Evolutionary conservation across 2,329 filamentous ascomycete species (phyloP).

Genomic region (Nannizzia gypsea): DNA sequence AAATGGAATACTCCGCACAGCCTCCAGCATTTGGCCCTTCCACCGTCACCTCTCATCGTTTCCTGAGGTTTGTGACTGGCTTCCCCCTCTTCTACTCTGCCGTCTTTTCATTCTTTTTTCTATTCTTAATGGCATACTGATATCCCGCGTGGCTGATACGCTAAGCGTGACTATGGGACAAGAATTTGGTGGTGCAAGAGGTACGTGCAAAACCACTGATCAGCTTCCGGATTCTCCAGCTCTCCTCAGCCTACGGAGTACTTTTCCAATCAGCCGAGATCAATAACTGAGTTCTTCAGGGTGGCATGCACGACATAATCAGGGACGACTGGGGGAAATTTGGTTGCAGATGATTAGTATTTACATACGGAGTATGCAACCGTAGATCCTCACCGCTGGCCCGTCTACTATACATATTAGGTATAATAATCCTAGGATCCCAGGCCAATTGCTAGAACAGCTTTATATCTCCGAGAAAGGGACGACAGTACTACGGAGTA

Average conservation of each 20-base stretch:
- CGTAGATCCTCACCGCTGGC: not conserved
- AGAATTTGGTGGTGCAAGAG: not conserved
- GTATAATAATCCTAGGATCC: not conserved
- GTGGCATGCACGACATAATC: not conserved
- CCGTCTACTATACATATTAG: not conserved
- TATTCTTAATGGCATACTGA: not conserved
- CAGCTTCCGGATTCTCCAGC: not conserved
- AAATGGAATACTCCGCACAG: no score
- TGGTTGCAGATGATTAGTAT: not conserved
- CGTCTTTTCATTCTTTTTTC: not conserved
- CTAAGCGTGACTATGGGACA: constrained; percentile 1
- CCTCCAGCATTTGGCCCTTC: not conserved
- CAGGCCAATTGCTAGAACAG: not conserved
- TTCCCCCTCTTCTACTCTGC: not conserved
- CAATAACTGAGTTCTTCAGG: not conserved
- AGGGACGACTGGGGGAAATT: not conserved
- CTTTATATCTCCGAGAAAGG: not conserved
- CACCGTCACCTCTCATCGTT: not conserved
- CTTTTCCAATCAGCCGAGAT: not conserved
- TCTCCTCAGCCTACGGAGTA: not conserved
- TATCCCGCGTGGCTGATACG: constrained; percentile 4
- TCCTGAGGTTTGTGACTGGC: not conserved
- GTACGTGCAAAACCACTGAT: not conserved
- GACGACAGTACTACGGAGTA: not conserved
- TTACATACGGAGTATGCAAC: no score